These are phyloP conservation scores for Yamadazyma insecticola DNA, from an alignment of 805 yeast species.

Conservation along the genomic window DNA sequence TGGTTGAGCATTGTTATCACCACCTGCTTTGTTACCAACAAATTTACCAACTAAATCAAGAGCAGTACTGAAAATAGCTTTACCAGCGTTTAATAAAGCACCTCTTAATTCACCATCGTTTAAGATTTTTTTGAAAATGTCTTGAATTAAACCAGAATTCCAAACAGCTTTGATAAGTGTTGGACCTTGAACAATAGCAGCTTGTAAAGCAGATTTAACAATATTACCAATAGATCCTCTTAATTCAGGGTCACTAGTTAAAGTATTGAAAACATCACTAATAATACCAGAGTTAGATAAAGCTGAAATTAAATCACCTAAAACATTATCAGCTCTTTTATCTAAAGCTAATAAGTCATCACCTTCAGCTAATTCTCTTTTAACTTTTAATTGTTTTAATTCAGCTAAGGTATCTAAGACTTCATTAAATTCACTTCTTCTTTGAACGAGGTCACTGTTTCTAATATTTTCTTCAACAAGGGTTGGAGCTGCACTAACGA, in stretches of 20 bases:
- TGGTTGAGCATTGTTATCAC: conserved; percentile 13
- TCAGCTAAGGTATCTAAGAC: conserved; percentile 30
- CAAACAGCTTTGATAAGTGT: conserved; percentile 36
- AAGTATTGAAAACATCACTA: conserved; percentile 28
- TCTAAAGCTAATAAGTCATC: conserved; percentile 21
- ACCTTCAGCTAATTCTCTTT: conserved; percentile 32
- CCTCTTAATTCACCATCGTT: conserved; percentile 29
- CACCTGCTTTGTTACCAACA: conserved; percentile 13
- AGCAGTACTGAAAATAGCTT: conserved; percentile 29
- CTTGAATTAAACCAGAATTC: conserved; percentile 36
- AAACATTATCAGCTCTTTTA: conserved; percentile 32
- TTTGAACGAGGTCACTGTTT: conserved; percentile 18
- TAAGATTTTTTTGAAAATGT: conserved; percentile 24
- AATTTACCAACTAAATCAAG: conserved; percentile 19
- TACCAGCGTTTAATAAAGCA: conserved; percentile 30
- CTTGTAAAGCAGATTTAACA: conserved; percentile 26
- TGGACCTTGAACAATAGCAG: conserved; percentile 36
- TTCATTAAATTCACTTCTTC: conserved; percentile 31
- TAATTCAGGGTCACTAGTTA: conserved; percentile 30
- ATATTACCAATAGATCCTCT: conserved; percentile 20
- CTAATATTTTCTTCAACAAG: conserved; percentile 5
- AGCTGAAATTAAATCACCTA: conserved; percentile 33
- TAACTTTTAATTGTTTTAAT: conserved; percentile 27
- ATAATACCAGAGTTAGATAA: conserved; percentile 35
- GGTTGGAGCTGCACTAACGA: conserved; percentile 33